phyloP scores from a whole-genome alignment of 2,329 filamentous ascomycete species.

The Chrysoporthe cubensis region DNA sequence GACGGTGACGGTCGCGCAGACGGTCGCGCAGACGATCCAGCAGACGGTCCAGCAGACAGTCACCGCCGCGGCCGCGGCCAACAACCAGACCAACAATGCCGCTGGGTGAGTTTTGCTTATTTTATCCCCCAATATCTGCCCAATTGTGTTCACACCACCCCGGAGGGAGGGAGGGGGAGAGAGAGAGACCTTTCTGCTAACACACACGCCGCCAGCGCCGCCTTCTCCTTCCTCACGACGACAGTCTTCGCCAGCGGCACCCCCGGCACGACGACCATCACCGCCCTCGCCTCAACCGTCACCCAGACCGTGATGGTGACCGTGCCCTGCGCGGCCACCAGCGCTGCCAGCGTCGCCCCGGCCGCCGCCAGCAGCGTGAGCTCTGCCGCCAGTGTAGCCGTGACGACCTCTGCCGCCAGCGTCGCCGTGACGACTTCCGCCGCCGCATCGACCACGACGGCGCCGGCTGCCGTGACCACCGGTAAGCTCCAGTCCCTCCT shows the following conservation, averaged over 20 bases:
- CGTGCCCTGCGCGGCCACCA: conserved; percentile 29
- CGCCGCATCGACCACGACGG: conserved; percentile 16
- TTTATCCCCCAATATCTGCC: too few species aligned
- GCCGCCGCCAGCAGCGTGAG: conserved; percentile 26
- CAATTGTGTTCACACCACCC: too few species aligned
- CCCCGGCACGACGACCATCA: conserved; percentile 42
- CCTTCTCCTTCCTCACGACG: conserved; percentile 41
- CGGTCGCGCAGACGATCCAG: conserved; percentile 7
- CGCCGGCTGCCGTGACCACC: conserved; percentile 12
- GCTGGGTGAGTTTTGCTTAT: conserved; percentile 15
- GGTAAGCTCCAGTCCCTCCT: too few species aligned
- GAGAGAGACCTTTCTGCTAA: too few species aligned
- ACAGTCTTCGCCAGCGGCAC: conserved; percentile 40
- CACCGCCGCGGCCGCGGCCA: background rate
- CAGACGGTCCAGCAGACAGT: conserved; percentile 14
- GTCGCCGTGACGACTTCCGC: conserved; percentile 28
- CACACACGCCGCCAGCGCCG: background rate
- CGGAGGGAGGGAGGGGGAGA: too few species aligned
- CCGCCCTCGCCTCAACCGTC: conserved; percentile 38
- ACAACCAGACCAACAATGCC: conserved; percentile 4
- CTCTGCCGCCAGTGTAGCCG: conserved; percentile 28
- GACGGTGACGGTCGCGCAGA: conserved; percentile 9
- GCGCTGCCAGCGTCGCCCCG: conserved; percentile 24
- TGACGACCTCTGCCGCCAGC: conserved; percentile 28
- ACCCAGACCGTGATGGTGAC: conserved; percentile 36